Evolutionary conservation across 2,329 filamentous ascomycete species (phyloP), one percentile per base, ranked within the genome.

Genomic region (Ceratocystis diversiconidia): DNA sequence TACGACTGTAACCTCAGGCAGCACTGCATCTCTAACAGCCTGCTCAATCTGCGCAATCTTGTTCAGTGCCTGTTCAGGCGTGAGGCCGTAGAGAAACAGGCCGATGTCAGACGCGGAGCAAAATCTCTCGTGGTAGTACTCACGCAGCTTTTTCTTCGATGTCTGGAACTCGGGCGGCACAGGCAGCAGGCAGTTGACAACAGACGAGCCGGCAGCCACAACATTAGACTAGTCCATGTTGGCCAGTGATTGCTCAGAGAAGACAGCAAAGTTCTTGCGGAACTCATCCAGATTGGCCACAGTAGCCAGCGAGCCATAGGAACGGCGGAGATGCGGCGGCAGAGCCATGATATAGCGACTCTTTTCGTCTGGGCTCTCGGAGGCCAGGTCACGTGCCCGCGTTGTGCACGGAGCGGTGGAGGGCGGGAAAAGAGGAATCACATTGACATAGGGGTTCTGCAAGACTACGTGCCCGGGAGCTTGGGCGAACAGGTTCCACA

Each of bases 21-120:
- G 78, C 64, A 95, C 86, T 2, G 87, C 85, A 74, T 94, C 87
- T 57, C 84, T 84, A 69, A 95, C 81, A n/a, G 79, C 80, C 25
- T 79, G 76, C 73, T 95, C 90, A 67, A 95, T 92, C 69, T 89
- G 79, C 72, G 87, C 87, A 74, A 95, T 94, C 78, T 95, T 94
- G 71, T 90, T 85, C 19, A 91, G 78, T 0, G 88, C 90, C 72
- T 92, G 78, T 61, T 90, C 83, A 70, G 94, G 88, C 7, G 80
- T 85, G 68, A 95, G 79, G 0, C 86, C 90, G 71, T 94, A 92
- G 36, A 95, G 76, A 72, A 95, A 95, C 1, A 95, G 79, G 73
- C 95, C 90, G 8, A 95, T 88, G 73, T 95, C 90, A 3, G 89
- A 92, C 0, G 90, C 89, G 0, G 90, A 90, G 10, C 88, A 88